Conservation (phyloP, 352 stramenopile genomes). For the Phytophthora pistaciae region DNA sequence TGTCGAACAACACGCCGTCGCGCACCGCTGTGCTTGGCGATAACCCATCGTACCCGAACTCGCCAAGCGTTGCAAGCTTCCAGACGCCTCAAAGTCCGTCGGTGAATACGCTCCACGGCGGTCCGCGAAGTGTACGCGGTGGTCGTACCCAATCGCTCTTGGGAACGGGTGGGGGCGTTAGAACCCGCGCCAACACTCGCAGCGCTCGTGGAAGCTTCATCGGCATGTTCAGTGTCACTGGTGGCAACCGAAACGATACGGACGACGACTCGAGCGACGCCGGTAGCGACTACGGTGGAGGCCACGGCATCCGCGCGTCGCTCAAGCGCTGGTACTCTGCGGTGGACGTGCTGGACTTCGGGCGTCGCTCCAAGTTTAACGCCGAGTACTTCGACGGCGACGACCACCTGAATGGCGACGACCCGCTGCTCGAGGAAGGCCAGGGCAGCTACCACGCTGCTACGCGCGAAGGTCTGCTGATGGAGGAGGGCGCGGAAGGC, state of each 20-base stretch:
- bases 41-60: conserved; percentile 67
- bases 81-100: conserved; percentile 57
- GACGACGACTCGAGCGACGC: conserved; percentile 50
- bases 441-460: conserved; percentile 48
- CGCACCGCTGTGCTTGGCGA: conserved; percentile 54
- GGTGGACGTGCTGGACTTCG: conserved; percentile 76
- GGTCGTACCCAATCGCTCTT: conserved; percentile 33
- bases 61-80: conserved; percentile 65
- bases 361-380: conserved; percentile 79
- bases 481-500: conserved; percentile 32
- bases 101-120: conserved; percentile 28
- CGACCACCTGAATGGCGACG: conserved; percentile 58
- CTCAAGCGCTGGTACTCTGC: conserved; percentile 82
- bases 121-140: conserved; percentile 35
- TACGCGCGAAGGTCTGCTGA: conserved; percentile 37
- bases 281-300: conserved; percentile 59
- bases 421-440: conserved; percentile 68
- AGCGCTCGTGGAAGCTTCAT: conserved; percentile 47
- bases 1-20: conserved; percentile 43
- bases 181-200: conserved; percentile 32
- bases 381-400: conserved; percentile 83
- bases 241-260: conserved; percentile 35
- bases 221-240: conserved; percentile 37
- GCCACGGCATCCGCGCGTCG: conserved; percentile 59
- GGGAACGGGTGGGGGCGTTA: conserved; percentile 22